Conservation (phyloP, 495 filamentous ascomycete species). For the Trichocladium uniseriatum region DNA sequence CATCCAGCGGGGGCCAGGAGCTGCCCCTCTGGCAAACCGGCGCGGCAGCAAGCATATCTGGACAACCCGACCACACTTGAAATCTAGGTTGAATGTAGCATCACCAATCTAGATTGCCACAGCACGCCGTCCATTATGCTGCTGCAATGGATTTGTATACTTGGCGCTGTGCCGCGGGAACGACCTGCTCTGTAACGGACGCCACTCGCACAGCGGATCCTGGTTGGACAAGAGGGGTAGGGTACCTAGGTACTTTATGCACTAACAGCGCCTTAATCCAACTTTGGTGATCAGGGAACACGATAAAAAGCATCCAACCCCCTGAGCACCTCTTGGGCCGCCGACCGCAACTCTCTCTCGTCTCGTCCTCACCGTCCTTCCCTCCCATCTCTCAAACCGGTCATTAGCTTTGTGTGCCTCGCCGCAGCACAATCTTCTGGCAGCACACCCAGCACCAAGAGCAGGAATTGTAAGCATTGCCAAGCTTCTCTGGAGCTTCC, state of each 20-base stretch:
- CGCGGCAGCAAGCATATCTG: too few relatives aligned
- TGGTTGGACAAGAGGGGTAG: conserved; percentile 6
- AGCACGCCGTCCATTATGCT: too few relatives aligned
- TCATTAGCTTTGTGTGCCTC: too few relatives aligned
- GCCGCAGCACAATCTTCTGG: too few relatives aligned
- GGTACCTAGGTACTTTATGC: conserved; percentile 17
- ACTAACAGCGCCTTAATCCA: conserved; percentile 18
- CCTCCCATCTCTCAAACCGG: not conserved
- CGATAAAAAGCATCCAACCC: conserved; percentile 22
- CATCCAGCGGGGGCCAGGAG: too few relatives aligned
- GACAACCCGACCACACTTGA: too few relatives aligned
- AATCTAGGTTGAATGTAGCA: too few relatives aligned
- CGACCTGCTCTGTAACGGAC: too few relatives aligned
- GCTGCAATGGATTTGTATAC: too few relatives aligned
- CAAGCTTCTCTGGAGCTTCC: conserved; percentile 9
- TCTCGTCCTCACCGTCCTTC: not conserved
- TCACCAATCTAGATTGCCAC: too few relatives aligned
- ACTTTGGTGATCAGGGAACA: conserved; percentile 3
- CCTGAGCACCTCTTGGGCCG: conserved; percentile 1
- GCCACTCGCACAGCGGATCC: conserved; percentile 3
- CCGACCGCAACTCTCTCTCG: conserved; percentile 2
- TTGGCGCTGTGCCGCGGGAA: conserved; percentile 6
- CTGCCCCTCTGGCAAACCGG: too few relatives aligned
- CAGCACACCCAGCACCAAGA: not conserved
- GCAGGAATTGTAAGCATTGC: not conserved